These are phyloP conservation scores for Ceratocystis lukuohia DNA, from an alignment of 2,329 filamentous ascomycete species.

Conservation along the genomic window DNA sequence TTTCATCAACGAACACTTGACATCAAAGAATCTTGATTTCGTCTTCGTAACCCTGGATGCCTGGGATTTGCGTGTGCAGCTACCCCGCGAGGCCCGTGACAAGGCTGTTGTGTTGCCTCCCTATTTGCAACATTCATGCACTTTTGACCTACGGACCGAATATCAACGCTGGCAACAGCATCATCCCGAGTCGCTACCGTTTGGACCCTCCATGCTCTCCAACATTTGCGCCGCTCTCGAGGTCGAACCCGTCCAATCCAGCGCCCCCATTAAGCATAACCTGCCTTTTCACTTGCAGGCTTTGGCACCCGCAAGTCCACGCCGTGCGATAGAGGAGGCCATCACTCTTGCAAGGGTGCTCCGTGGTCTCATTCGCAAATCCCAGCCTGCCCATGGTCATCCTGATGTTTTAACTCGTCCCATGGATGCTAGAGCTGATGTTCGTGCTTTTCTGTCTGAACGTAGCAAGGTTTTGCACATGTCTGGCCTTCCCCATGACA, in stretches of 20 bases:
- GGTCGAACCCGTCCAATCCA: constrained; percentile 94
- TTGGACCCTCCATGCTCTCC: constrained; percentile 84
- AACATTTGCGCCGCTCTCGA: constrained; percentile 98
- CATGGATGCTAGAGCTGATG: constrained; percentile 93
- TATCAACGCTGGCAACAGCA: constrained; percentile 98
- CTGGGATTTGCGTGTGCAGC: constrained; percentile 95
- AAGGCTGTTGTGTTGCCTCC: constrained; percentile 94
- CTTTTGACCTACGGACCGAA: constrained; percentile 91
- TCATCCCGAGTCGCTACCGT: constrained; percentile 92
- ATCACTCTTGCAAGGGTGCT: constrained; percentile 88
- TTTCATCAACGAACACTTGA: constrained; percentile 83
- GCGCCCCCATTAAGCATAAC: constrained; percentile 97
- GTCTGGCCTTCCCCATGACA: constrained; percentile 93
- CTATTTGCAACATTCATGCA: constrained; percentile 94
- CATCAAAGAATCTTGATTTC: constrained; percentile 85
- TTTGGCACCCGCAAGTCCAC: constrained; percentile 83
- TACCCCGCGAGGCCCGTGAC: constrained; percentile 92
- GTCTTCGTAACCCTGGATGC: constrained; percentile 97
- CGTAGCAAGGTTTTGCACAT: constrained; percentile 97
- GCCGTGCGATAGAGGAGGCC: constrained; percentile 94
- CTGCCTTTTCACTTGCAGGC: constrained; percentile 95
- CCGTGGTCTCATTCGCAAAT: constrained; percentile 86
- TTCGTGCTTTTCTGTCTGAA: constrained; percentile 88
- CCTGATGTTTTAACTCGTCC: constrained; percentile 88
- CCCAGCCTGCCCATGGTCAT: constrained; percentile 83